phyloP scores from a whole-genome alignment of 2,329 filamentous ascomycete genomes.

The Penicillium sp. region DNA sequence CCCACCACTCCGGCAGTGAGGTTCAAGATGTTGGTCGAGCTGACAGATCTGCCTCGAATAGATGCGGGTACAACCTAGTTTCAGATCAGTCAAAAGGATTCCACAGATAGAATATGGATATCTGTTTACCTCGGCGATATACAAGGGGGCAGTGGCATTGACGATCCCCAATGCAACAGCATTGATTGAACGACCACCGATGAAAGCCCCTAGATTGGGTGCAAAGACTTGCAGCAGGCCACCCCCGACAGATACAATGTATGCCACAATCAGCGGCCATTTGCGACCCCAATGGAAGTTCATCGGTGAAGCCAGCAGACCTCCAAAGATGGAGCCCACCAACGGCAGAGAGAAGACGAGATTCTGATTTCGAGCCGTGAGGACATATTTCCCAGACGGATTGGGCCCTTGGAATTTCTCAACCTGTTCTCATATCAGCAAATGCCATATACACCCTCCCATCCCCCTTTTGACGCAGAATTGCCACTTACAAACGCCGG shows the following conservation, averaged over 20 bases:
- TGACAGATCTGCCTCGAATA: constrained; percentile 34
- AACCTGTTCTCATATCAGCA: constrained; percentile 20
- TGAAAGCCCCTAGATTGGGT: constrained; percentile 35
- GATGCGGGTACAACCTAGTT: constrained; percentile 33
- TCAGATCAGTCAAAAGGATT: not conserved
- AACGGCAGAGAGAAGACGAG: constrained; percentile 39
- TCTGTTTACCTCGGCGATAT: constrained; percentile 34
- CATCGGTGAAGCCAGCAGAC: constrained; percentile 34
- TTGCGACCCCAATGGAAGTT: constrained; percentile 39
- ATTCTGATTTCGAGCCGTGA: constrained; percentile 38
- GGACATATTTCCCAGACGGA: constrained; percentile 22
- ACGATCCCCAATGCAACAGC: constrained; percentile 34
- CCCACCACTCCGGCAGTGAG: constrained; percentile 33
- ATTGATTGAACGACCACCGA: constrained; percentile 36
- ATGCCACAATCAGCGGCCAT: constrained; percentile 35
- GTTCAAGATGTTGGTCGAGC: constrained; percentile 34
- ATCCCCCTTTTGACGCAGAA: not conserved
- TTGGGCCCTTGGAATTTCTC: constrained; percentile 34
- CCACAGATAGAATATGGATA: not conserved
- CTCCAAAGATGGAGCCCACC: constrained; percentile 36
- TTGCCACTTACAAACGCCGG: constrained; percentile 26
- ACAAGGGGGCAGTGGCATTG: constrained; percentile 38
- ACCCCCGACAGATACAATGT: constrained; percentile 35
- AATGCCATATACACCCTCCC: not conserved
- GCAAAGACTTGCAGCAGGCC: constrained; percentile 40